Conservation (phyloP, 2,329 filamentous ascomycete genomes). For the Trichoderma sp. region DNA sequence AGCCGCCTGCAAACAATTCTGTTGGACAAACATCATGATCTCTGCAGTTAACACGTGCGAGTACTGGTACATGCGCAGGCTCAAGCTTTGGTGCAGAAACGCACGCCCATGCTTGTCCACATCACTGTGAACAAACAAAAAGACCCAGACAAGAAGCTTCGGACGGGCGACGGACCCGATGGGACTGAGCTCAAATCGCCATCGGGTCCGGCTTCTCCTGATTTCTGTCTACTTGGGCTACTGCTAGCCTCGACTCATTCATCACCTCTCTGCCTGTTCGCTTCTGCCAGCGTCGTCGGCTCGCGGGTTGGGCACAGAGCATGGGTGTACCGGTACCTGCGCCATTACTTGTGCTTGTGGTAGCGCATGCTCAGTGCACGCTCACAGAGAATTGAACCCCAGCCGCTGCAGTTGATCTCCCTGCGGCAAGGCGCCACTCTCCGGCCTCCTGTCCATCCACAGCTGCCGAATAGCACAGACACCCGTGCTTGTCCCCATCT, state of each 20-base stretch:
- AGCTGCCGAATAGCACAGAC: not conserved
- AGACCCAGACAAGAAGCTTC: not conserved
- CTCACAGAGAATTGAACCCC: constrained; percentile 3
- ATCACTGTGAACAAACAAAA: not conserved
- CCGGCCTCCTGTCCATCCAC: constrained; percentile 17
- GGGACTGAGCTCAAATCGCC: not conserved
- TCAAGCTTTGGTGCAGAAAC: not conserved
- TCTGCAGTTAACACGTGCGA: not conserved
- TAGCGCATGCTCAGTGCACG: not conserved
- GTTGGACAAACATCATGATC: not conserved
- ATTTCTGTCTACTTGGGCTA: not conserved
- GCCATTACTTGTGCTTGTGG: not conserved
- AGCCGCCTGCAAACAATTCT: not conserved
- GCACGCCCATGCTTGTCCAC: not conserved
- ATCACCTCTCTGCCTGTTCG: not conserved
- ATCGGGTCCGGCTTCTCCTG: not conserved
- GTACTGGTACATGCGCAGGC: not conserved
- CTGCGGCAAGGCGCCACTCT: constrained; percentile 18
- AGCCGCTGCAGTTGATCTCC: constrained; percentile 19
- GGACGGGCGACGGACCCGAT: not conserved
- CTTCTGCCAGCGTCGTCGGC: not conserved
- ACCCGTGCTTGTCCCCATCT: not conserved
- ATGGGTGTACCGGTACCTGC: not conserved
- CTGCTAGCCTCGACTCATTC: not conserved
- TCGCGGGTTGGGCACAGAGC: not conserved